These are phyloP conservation scores for Echinosphaeria canescens DNA, from an alignment of 2,329 filamentous ascomycete genomes.

Conservation along the genomic window DNA sequence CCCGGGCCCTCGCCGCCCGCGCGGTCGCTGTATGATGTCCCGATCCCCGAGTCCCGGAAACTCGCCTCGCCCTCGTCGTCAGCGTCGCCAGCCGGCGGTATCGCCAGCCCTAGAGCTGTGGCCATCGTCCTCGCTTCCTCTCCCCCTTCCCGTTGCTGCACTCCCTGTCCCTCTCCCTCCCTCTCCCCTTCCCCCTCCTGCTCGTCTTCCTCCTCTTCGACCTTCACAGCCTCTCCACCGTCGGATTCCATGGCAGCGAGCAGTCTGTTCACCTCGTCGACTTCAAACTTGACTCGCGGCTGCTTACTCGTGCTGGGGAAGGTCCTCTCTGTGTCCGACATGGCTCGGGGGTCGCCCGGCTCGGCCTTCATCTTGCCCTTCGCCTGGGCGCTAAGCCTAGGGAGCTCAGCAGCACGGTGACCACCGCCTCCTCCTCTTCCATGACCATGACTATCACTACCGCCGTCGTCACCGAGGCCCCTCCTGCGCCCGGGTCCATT, in stretches of 20 bases:
- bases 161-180: too few relatives aligned
- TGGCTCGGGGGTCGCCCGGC: conserved; percentile 5
- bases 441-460: too few relatives aligned
- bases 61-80: conserved; percentile 13
- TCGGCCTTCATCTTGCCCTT: conserved; percentile 11
- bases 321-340: conserved; percentile 19
- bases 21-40: conserved; percentile 4
- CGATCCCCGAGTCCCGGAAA: conserved; percentile 5
- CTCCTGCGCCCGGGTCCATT: conserved; percentile 1
- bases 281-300: conserved; percentile 16
- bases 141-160: too few relatives aligned
- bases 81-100: conserved; percentile 21
- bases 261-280: conserved; percentile 13
- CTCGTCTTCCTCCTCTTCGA: conserved; percentile 21
- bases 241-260: background rate
- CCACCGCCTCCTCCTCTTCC: conserved; percentile 4
- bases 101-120: conserved; percentile 10
- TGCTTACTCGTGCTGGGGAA: conserved; percentile 20
- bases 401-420: too few relatives aligned
- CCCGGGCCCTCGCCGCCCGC: conserved; percentile 1
- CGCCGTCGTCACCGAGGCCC: conserved; percentile 7
- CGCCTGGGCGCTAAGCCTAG: conserved; percentile 7
- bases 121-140: too few relatives aligned
- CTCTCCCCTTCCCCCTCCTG: background rate
- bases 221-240: conserved; percentile 15